Conservation (phyloP, 805 yeast genomes). For the Lachancea nothofagi region DNA sequence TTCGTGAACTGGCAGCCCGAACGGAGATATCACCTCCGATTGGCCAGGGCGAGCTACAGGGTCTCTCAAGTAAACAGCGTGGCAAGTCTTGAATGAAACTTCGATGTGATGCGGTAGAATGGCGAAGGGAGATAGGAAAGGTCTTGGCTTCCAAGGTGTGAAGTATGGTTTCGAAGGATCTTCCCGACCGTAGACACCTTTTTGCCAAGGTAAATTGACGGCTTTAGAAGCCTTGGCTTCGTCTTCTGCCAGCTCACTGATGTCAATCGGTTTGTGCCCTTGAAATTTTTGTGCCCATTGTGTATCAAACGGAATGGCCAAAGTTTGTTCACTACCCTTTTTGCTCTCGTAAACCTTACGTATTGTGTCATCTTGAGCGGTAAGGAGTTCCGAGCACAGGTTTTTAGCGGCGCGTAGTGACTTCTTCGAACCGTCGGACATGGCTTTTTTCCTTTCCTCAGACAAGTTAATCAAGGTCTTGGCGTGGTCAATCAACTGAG, state of each 20-base stretch:
- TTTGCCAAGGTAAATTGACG: constrained; percentile 76
- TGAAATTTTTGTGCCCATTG: constrained; percentile 46
- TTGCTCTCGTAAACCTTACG: constrained; percentile 30
- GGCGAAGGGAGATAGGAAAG: constrained; percentile 88
- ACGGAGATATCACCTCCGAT: constrained; percentile 92
- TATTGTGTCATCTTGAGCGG: constrained; percentile 22
- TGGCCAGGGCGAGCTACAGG: constrained; percentile 97
- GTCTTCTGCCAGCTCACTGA: constrained; percentile 45
- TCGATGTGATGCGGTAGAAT: constrained; percentile 89
- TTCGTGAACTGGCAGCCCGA: constrained; percentile 74
- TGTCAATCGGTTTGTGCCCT: constrained; percentile 38
- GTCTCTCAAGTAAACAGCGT: constrained; percentile 92
- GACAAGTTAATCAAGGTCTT: constrained; percentile 17
- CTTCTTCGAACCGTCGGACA: constrained; percentile 22
- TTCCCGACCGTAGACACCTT: constrained; percentile 69
- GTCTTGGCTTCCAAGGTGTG: constrained; percentile 96
- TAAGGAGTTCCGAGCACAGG: constrained; percentile 23
- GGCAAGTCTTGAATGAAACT: constrained; percentile 84
- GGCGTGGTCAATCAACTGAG: constrained; percentile 15
- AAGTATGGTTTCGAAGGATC: constrained; percentile 77
- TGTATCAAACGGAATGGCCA: constrained; percentile 40
- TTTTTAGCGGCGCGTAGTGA: constrained; percentile 26
- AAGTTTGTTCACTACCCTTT: constrained; percentile 18
- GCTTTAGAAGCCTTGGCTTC: constrained; percentile 41
- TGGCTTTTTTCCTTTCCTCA: constrained; percentile 19